Evolutionary conservation across 2,329 filamentous ascomycete genomes (phyloP).

Genomic region (Trichoderma koningii): DNA sequence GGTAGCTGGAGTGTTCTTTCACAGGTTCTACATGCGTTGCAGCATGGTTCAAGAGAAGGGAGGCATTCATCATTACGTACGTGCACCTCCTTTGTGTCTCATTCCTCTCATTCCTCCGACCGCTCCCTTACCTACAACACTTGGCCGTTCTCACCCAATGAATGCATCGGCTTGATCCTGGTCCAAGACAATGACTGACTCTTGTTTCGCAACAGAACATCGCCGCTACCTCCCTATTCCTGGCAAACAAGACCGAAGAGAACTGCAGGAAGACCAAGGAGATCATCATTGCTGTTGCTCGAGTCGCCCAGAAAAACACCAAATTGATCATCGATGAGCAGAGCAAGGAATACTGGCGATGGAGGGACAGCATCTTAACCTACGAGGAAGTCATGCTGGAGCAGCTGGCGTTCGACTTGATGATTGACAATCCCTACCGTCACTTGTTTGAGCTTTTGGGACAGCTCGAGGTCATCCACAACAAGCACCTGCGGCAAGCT

Average conservation of each 20-base stretch:
- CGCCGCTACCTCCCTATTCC: conserved; percentile 85
- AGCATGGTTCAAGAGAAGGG: conserved; percentile 75
- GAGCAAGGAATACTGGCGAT: conserved; percentile 97
- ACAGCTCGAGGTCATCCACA: conserved; percentile 71
- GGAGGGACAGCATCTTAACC: conserved; percentile 89
- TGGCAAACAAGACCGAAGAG: conserved; percentile 97
- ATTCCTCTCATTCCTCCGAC: neutral
- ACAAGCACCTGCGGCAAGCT: conserved; percentile 79
- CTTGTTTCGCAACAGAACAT: conserved; percentile 59
- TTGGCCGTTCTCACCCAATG: neutral
- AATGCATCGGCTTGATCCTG: neutral
- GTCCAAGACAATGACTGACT: neutral
- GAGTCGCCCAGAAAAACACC: conserved; percentile 91
- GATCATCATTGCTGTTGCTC: conserved; percentile 88
- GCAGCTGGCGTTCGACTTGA: conserved; percentile 88
- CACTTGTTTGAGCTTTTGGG: conserved; percentile 80
- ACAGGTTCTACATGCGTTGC: conserved; percentile 91
- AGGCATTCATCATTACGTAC: conserved; percentile 86
- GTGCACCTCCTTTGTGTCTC: neutral
- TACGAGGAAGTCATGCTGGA: conserved; percentile 94
- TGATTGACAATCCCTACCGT: conserved; percentile 84
- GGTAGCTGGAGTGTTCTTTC: conserved; percentile 91
- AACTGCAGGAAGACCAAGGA: conserved; percentile 96
- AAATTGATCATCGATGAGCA: conserved; percentile 92
- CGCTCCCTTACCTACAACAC: conserved; percentile 15